A percentile compares a stretch with the other conserved stretches of the same genome.
These are phyloP conservation scores for Starmerella roubikii DNA, from an alignment of 805 yeast species.

Conservation along the genomic window DNA sequence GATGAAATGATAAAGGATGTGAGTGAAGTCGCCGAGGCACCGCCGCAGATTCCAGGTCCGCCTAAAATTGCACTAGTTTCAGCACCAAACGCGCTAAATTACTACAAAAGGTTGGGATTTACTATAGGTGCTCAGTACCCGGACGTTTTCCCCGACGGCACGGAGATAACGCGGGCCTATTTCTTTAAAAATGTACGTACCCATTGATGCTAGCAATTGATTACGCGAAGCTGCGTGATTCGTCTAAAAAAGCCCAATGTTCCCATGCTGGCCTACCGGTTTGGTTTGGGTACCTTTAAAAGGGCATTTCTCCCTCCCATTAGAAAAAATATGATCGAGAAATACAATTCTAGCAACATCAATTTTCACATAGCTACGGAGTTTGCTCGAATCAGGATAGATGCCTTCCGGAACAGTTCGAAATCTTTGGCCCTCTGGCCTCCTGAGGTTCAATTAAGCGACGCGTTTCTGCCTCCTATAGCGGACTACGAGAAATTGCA, in stretches of 20 bases:
- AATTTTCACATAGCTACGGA: background rate
- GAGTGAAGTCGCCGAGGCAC: constrained; percentile 2
- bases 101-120: constrained; percentile 6
- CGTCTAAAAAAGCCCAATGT: too few species aligned
- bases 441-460: background rate
- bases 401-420: constrained; percentile 7
- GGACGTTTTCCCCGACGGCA: constrained; percentile 3
- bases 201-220: too few species aligned
- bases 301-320: too few species aligned
- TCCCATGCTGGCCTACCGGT: too few species aligned
- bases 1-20: background rate
- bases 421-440: background rate
- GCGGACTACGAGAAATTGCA: constrained; percentile 5
- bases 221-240: too few species aligned
- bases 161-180: constrained; percentile 1
- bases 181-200: constrained; percentile 8
- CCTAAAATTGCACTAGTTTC: constrained; percentile 9
- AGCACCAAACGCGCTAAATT: constrained; percentile 12
- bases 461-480: constrained; percentile 3
- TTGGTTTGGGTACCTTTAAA: too few species aligned
- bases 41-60: constrained; percentile 6
- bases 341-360: background rate
- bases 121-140: constrained; percentile 1
- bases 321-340: too few species aligned
- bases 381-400: constrained; percentile 4